Evolutionary conservation across 257 asterid species (phyloP), one percentile per base, ranked within the genome.

Genomic region (Solanum paucissectum): DNA sequence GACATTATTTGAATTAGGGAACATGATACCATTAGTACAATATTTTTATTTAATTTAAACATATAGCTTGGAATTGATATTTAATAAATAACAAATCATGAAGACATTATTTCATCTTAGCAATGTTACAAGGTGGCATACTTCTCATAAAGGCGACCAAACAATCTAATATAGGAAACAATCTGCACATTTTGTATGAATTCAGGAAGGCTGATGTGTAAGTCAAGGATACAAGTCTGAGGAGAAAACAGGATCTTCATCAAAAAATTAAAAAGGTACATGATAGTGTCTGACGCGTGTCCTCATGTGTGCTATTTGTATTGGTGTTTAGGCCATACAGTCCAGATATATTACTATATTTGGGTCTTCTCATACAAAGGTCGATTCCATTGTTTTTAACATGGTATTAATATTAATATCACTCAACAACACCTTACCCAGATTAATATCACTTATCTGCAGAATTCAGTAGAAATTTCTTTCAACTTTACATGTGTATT

Each of bases 161-260:
- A 81, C 12, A 14, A 81, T 81, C 18, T 46, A 44, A 46, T 81
- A 16, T 81, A 81, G 40, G 85, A 81, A 81, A 46, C 36, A 46
- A 16, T 46, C 60, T 81, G 85, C 25, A 81, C 66, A 49, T 29
- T 29, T 81, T 46, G 42, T 81, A 81, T 46, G 85, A 29, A 81
- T 81, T 49, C 85, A 81, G 85, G 85, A 81, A 29, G 85, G 68
- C 68, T 46, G 42, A 37, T 46, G 68, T 46, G 40, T 81, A 46
- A 49, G 33, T 81, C 66, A 37, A 46, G 85, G 85, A 81, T 81
- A 29, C 85, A 81, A 81, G 85, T 81, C 85, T 81, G 85, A 81
- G 42, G 85, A 46, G 62, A 81, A 81, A 81, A 81, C 14, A 10
- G 27, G 29, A 44, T 81, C 68, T 81, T 81, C 85, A 81, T 46